These are phyloP conservation scores for Populus simonii DNA, from an alignment of 345 rosid species.

Conservation along the genomic window DNA sequence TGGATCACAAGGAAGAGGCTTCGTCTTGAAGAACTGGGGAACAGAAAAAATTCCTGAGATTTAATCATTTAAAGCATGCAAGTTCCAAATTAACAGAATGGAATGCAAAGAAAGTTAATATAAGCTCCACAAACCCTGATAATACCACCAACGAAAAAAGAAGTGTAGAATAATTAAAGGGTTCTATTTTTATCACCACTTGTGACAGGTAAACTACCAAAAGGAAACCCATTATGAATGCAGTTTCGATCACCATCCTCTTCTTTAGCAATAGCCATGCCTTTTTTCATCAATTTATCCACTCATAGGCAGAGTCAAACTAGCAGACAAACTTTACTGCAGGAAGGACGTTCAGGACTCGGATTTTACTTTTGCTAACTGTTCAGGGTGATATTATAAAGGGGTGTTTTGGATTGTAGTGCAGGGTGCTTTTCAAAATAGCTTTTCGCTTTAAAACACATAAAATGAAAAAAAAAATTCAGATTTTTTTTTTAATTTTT, in stretches of 20 bases:
- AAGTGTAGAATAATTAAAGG: not conserved
- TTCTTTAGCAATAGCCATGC: not conserved
- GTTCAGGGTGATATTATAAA: not conserved
- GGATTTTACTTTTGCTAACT: not conserved
- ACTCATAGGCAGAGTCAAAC: not conserved
- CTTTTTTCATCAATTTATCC: not conserved
- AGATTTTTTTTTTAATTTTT: too few species aligned
- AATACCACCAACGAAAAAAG: not conserved
- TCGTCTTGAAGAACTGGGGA: slow-evolving; percentile 49
- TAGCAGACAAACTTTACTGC: not conserved
- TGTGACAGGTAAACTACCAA: not conserved
- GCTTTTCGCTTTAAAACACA: too few species aligned
- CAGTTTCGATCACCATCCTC: not conserved
- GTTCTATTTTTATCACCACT: not conserved
- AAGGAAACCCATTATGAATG: not conserved
- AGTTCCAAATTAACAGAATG: not conserved
- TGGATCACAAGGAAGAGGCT: slow-evolving; percentile 60
- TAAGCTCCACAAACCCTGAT: not conserved
- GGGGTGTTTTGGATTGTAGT: too few species aligned
- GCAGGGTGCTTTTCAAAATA: too few species aligned
- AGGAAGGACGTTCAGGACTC: not conserved
- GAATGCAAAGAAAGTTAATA: not conserved
- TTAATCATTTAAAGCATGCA: not conserved
- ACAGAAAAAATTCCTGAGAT: not conserved
- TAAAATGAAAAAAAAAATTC: too few species aligned